Conservation (phyloP, 2,329 filamentous ascomycete genomes). For the Fusarium redolens region DNA sequence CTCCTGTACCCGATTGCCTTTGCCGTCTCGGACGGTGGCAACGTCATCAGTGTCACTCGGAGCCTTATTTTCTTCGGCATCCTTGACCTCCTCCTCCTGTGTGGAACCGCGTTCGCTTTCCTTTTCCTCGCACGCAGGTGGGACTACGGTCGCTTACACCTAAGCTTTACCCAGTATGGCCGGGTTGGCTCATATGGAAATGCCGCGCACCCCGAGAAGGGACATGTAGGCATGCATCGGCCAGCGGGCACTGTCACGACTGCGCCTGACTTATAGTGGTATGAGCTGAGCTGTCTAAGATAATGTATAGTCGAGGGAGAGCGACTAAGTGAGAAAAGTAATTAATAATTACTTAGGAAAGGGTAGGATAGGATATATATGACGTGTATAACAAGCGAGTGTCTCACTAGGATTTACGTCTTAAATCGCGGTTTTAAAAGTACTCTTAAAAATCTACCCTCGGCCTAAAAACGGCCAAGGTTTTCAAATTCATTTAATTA, state of each 20-base stretch:
- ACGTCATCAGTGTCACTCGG: not conserved
- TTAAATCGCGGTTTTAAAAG: no score
- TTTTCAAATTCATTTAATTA: no score
- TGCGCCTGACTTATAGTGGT: not conserved
- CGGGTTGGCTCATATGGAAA: not conserved
- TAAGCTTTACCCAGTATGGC: not conserved
- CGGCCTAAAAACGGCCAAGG: no score
- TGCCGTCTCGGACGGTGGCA: not conserved
- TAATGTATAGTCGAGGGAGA: not conserved
- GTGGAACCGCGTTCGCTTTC: not conserved
- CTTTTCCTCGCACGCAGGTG: not conserved
- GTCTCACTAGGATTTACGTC: not conserved
- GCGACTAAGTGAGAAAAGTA: not conserved
- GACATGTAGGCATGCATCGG: not conserved
- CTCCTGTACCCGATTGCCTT: not conserved
- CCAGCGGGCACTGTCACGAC: not conserved
- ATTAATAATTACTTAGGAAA: not conserved
- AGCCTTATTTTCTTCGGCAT: not conserved
- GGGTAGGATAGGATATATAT: not conserved
- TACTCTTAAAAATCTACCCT: no score
- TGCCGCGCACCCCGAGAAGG: not conserved
- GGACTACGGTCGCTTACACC: not conserved
- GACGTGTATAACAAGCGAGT: not conserved
- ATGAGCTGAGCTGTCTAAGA: not conserved
- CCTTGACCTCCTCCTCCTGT: not conserved